Evolutionary conservation across 1,139 yeast genomes (phyloP).

Genomic region (Hansenula sp.): DNA sequence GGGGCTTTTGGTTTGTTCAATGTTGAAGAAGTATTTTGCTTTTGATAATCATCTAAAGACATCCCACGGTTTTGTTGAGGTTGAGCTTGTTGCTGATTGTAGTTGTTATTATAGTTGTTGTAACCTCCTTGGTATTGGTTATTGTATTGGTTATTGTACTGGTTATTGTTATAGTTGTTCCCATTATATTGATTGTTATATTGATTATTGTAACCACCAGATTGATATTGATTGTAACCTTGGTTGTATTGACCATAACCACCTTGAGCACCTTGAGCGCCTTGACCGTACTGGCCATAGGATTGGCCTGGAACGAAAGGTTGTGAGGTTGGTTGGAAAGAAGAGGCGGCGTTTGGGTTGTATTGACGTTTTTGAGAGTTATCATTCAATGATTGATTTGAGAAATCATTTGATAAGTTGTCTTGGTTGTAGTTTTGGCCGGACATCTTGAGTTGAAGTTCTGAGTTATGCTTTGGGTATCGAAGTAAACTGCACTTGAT

Average conservation of each 20-base stretch:
- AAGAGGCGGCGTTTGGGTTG: conserved; percentile 18
- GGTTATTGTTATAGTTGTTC: conserved; percentile 16
- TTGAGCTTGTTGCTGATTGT: conserved; percentile 19
- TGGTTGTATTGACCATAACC: conserved; percentile 23
- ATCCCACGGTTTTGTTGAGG: conserved; percentile 52
- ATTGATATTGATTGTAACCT: conserved; percentile 11
- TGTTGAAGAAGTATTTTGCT: conserved; percentile 29
- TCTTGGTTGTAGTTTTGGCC: conserved; percentile 38
- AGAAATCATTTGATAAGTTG: conserved; percentile 52
- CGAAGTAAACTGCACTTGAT: neutral
- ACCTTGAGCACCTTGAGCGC: conserved; percentile 12
- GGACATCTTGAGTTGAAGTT: conserved; percentile 12
- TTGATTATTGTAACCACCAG: conserved; percentile 16
- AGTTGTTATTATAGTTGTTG: conserved; percentile 16
- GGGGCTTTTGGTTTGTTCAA: conserved; percentile 40
- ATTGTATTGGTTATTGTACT: conserved; percentile 8
- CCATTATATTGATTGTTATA: conserved; percentile 23
- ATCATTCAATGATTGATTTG: conserved; percentile 36
- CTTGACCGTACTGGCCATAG: conserved; percentile 9
- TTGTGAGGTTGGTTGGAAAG: conserved; percentile 21
- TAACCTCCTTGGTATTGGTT: conserved; percentile 11
- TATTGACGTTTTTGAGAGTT: conserved; percentile 18
- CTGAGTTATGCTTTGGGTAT: neutral
- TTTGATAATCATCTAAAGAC: conserved; percentile 86
- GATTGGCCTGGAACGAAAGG: conserved; percentile 21